Base-by-base conservation (phyloP, 352 stramenopile genomes). In the Globisporangium splendens region DNA sequence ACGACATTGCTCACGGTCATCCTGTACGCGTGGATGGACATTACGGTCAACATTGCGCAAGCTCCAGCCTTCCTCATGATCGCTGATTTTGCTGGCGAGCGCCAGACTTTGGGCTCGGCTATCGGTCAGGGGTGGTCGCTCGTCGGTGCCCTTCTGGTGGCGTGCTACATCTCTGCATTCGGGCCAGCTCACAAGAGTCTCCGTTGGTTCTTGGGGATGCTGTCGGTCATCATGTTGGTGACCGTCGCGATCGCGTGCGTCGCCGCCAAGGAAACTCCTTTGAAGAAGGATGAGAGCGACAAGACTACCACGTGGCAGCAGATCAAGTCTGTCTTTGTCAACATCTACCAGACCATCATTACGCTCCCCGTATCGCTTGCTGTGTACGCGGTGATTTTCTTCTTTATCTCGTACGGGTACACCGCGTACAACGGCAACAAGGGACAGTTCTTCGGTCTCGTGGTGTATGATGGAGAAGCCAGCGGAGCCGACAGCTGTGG, bases 21-120 rank as follows among this genome's bases (percentile, higher is more conserved):
- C 31, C 89, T 89, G 61, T 93, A 93, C 63, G 79, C 79, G 22
- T 93, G 79, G 81, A 93, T 91, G 79, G 83, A 93, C 50, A 71
- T 91, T 42, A 93, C 81, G 1, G 77, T 90, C 31, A 93, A 93
- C 62, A 68, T 91, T 15, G 79, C 88, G 41, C 79, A 90, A 66
- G 87, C 79, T 11, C 81, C 79, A 1, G 79, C 75, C 6, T 77
- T 85, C 31, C 64, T 91, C 42, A 77, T 93, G 56, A 83, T 93
- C 41, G 77, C 79, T 0, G 81, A 93, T 55, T 91, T 93, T 61
- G 79, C 79, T 1, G 83, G 81, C 4, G 74, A 91, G 13, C 74
- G 79, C 5, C 81, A 91, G 63, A 90, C 81, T 5, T 54, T 85
- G 0, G 81, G 75, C 1, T 72, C 77, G 0, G 77, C 68, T 10